Conservation (phyloP, 169 alveolate genomes). For the Plasmodium inui region DNA sequence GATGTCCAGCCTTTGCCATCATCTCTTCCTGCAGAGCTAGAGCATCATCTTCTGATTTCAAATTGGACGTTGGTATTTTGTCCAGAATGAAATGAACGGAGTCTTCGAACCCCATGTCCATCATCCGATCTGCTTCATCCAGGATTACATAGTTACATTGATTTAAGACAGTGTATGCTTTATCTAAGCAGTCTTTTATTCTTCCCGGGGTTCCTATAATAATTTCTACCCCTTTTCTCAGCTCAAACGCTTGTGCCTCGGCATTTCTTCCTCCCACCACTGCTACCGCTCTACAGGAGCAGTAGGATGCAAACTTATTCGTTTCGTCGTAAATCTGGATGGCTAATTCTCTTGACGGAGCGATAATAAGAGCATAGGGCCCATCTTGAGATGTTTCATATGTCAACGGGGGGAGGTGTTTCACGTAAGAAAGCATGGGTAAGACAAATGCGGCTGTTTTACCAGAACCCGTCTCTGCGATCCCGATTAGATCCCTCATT, state of each 20-base stretch:
- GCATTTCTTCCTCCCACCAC: conserved; percentile 97
- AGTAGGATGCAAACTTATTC: conserved; percentile 87
- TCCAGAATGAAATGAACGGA: conserved; percentile 93
- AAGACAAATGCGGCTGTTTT: conserved; percentile 97
- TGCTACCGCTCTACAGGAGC: conserved; percentile 91
- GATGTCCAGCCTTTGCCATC: conserved; percentile 91
- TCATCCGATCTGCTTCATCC: conserved; percentile 99
- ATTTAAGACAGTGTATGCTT: conserved; percentile 92
- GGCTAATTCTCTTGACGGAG: conserved; percentile 97
- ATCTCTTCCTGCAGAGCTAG: conserved; percentile 89
- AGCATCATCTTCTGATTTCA: conserved; percentile 90
- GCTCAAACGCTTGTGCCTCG: conserved; percentile 93
- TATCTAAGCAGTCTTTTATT: conserved; percentile 94
- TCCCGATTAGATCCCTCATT: conserved; percentile 96
- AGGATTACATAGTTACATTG: conserved; percentile 95
- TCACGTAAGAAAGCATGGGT: conserved; percentile 94
- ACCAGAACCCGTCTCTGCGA: conserved; percentile 98
- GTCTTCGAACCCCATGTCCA: conserved; percentile 97
- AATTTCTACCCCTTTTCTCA: conserved; percentile 96
- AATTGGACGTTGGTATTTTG: conserved; percentile 89
- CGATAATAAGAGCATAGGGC: conserved; percentile 94
- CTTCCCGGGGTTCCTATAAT: conserved; percentile 99
- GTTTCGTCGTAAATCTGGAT: conserved; percentile 95
- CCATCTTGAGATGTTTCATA: conserved; percentile 95
- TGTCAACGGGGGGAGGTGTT: conserved; percentile 91